Conservation (phyloP, 192 early-diverging fungal species). For the Backusella luteola region DNA sequence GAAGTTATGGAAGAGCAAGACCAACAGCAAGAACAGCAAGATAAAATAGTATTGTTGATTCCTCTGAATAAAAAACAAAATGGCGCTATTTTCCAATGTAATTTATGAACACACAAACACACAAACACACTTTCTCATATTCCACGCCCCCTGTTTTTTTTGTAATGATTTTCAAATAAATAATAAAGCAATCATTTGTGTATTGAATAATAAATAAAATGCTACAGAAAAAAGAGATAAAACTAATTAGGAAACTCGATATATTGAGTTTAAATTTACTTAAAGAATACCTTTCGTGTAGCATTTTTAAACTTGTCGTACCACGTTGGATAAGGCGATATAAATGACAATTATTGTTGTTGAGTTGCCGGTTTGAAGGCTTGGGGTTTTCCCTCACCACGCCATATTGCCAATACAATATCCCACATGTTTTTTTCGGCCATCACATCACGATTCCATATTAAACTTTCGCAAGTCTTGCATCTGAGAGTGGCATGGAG, state of each 20-base stretch:
- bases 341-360: neutral
- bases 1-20: conserved; percentile 15
- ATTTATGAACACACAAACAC: neutral
- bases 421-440: neutral
- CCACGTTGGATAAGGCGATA: neutral
- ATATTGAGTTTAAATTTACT: no score
- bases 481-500: neutral
- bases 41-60: conserved; percentile 4
- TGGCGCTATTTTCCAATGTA: neutral
- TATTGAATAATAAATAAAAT: no score
- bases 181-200: neutral
- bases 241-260: neutral
- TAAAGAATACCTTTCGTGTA: no score
- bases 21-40: neutral
- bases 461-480: neutral
- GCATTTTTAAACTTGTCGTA: no score
- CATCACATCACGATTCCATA: neutral
- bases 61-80: neutral
- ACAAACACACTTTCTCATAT: neutral
- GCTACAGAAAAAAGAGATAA: neutral
- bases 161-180: neutral
- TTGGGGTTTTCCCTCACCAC: neutral
- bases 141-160: neutral
- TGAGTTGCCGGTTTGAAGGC: no score
- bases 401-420: neutral